A percentile compares a stretch with the other conserved stretches of the same genome.
phyloP scores from a whole-genome alignment of 2,329 filamentous ascomycete species.

The Allantophomopsis lycopodina region DNA sequence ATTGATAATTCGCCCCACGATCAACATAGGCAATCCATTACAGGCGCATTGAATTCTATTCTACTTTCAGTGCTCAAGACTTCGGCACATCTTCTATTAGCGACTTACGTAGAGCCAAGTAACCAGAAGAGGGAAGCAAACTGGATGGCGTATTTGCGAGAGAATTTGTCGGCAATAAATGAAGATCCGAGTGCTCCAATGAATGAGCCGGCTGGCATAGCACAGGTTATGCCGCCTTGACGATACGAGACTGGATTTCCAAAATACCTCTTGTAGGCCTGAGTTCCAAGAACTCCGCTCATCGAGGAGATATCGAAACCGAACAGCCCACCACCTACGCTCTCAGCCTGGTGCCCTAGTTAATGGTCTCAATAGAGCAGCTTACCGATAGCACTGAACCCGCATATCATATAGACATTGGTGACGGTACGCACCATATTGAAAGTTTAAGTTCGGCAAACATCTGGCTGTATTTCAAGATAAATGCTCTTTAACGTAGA shows the following conservation, averaged over 20 bases:
- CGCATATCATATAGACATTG: conserved; percentile 46
- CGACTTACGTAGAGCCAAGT: conserved; percentile 22
- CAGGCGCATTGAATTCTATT: conserved; percentile 42
- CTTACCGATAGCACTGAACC: conserved; percentile 46
- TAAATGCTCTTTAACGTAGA: no score
- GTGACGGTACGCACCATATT: conserved; percentile 25
- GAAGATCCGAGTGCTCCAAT: conserved; percentile 43
- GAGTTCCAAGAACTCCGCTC: conserved; percentile 52
- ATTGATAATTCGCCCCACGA: conserved; percentile 56
- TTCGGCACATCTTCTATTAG: no score
- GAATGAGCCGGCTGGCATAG: conserved; percentile 63
- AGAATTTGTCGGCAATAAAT: conserved; percentile 38
- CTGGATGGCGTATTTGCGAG: conserved; percentile 29
- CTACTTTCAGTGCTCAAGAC: conserved; percentile 6
- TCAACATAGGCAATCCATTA: conserved; percentile 55
- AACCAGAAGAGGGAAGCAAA: conserved; percentile 35
- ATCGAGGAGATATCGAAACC: conserved; percentile 71
- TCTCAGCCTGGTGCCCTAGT: no score
- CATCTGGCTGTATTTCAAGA: no score
- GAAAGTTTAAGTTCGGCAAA: no score
- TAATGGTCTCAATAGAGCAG: neutral
- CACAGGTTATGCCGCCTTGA: conserved; percentile 58
- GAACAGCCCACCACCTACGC: conserved; percentile 56
- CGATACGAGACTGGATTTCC: conserved; percentile 40
- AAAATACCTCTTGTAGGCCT: conserved; percentile 62